phyloP scores from a whole-genome alignment of 169 alveolate genomes.

The Amoebophrya sp. region DNA sequence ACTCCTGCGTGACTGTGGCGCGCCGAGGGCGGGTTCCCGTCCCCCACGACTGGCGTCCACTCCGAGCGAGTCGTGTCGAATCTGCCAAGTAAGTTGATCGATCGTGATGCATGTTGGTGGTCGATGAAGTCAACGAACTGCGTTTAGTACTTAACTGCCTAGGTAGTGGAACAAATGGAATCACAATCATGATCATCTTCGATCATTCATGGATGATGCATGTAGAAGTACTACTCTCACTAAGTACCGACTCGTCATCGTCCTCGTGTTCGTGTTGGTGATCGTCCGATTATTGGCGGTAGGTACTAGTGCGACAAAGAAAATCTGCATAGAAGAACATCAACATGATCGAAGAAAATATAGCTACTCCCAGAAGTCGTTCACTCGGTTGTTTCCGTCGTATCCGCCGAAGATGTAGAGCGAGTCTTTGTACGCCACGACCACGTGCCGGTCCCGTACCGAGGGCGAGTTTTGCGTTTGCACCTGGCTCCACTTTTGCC shows the following conservation, averaged over 20 bases:
- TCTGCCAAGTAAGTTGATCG: too few species aligned
- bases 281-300: too few species aligned
- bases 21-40: not conserved
- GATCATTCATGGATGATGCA: too few species aligned
- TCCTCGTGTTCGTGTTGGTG: too few species aligned
- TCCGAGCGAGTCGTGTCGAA: not conserved
- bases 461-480: not conserved
- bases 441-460: not conserved
- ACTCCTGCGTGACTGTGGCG: slow-evolving; percentile 45
- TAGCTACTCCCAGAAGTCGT: slow-evolving; percentile 35
- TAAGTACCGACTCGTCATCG: too few species aligned
- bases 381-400: slow-evolving; percentile 45
- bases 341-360: not conserved
- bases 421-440: not conserved
- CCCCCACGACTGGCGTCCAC: not conserved
- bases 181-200: too few species aligned
- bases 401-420: slow-evolving; percentile 16
- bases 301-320: too few species aligned
- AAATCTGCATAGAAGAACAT: not conserved
- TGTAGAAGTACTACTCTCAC: too few species aligned
- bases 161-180: too few species aligned
- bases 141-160: too few species aligned
- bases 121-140: too few species aligned
- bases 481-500: not conserved
- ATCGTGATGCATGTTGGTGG: too few species aligned